Base-by-base conservation (phyloP, 495 filamentous ascomycete genomes). In the Pseudoneurospora amorphoporcata region DNA sequence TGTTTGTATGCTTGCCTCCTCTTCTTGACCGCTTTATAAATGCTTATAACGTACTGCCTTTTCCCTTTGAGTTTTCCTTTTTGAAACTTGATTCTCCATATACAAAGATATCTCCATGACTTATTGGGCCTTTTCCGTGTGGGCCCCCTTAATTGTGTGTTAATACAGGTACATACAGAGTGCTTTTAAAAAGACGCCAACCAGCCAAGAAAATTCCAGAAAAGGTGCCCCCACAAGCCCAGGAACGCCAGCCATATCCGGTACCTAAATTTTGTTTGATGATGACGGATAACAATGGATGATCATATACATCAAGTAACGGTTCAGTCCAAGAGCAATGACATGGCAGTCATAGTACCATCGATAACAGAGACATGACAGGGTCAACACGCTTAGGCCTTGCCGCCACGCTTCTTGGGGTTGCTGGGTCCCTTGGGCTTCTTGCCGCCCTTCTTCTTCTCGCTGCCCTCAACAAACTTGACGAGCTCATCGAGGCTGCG, bases 351-450 rank as follows among this genome's bases (percentile, higher is more conserved):
- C 53, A 65, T 37, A 29, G 29, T 16, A 65, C 53, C 53, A 37
- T 65, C 7, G 29, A 32, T 65, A 2, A 65, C 14, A 47, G 29
- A 70, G 69, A 29, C 29, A 35, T 35, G 29, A 43, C 40, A 58
- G 69, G 39, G 42, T 35, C n/a, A 69, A 41, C 37, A 69, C 69
- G 69, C n/a, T 68, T 38, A 71, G 32, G 70, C 70, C 43, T 53
- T 73, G 43, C 73, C 75, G 35, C 87, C 89, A 43, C 86, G 79
- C 72, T 91, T 87, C 83, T 93, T 94, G 19, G 92, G 92, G 80
- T 94, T 94, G 74, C 83, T 82, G 39, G 88, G 84, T 16, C 86
- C 85, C 69, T 88, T 82, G 70, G 88, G 87, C 86, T 97, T 95
- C 83, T 92, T 91, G 71, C 87, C 89, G 37, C 71, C 61, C 68